phyloP scores from a whole-genome alignment of 2,329 filamentous ascomycete genomes.

The Cladophialophora exuberans region DNA sequence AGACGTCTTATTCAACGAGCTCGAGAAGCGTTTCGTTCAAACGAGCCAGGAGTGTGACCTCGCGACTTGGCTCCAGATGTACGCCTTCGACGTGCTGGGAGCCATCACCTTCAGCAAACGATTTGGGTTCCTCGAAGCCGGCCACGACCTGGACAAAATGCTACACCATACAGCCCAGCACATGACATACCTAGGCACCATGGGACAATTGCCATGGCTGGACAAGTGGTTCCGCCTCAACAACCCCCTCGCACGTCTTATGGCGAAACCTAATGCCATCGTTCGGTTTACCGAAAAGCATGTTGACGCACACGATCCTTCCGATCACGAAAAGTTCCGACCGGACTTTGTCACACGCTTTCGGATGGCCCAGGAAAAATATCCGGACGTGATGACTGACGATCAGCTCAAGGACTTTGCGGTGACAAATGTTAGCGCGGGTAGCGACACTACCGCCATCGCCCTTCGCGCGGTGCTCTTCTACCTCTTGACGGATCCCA shows the following conservation, averaged over 20 bases:
- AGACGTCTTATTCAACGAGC: constrained; percentile 60
- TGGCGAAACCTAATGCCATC: constrained; percentile 66
- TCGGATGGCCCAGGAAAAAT: constrained; percentile 28
- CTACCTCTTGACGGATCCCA: constrained; percentile 36
- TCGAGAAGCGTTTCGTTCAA: constrained; percentile 4
- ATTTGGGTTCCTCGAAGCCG: constrained; percentile 73
- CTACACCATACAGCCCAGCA: constrained; percentile 3
- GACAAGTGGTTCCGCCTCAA: constrained; percentile 62
- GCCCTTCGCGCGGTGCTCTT: constrained; percentile 38
- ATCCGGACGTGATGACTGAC: constrained; percentile 35
- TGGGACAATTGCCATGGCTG: constrained; percentile 18
- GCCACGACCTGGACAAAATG: constrained; percentile 66
- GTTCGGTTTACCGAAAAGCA: constrained; percentile 4
- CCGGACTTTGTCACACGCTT: constrained; percentile 33
- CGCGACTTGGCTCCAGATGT: constrained; percentile 70
- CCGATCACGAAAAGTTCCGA: constrained; percentile 40
- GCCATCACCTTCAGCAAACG: constrained; percentile 57
- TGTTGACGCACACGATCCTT: constrained; percentile 62
- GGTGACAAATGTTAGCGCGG: constrained; percentile 38
- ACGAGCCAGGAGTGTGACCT: constrained; percentile 10
- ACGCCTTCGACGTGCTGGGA: constrained; percentile 72
- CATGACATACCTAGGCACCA: constrained; percentile 23
- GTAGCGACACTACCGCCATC: constrained; percentile 42
- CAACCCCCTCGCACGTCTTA: constrained; percentile 61
- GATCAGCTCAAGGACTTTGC: constrained; percentile 36